Base-by-base conservation (phyloP, 148 eudicot genomes). In the Diospyros kaki region DNA sequence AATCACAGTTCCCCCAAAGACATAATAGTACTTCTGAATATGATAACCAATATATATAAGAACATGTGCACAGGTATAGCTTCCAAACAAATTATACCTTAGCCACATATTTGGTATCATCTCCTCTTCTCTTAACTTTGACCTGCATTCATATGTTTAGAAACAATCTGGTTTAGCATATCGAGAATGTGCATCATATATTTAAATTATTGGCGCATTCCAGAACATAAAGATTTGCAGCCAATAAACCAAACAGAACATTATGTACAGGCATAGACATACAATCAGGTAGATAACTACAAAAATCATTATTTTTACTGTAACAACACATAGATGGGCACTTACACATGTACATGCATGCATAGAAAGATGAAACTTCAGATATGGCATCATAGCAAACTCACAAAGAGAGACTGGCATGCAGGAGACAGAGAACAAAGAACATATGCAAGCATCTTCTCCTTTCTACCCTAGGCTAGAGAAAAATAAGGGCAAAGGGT, bases 81-180 rank as follows among this genome's bases (percentile, higher is more conserved):
- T 61, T 73, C 9, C 68, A 54, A 56, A 60, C 28, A 64, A 77
- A 50, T 52, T 70, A 74, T 89, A 94, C 98, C 98, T 92, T 92
- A n/a, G 96, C 98, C 81, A 92, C 94, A 82, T 92, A 94, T 79
- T 94, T 94, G 67, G 93, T 90, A 73, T 94, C 98, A 84, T 92
- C 97, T 74, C 98, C 98, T 78, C 97, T 90, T 87, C 85, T 92
- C 86, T 94, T 94, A 68, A 94, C 97, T 85, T 94, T 94, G 80
- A 94, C 98, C 98, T 94, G 86, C 79, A 78, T 69, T 78, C 18
- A 58, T n/a, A 78, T 64, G 17, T 51, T 17, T n/a, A 50, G 12
- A 42, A 64, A 53, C 17, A 39, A 64, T n/a, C 4, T 1, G 13
- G 5, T 28, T 52, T 41, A 9, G 54, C 15, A 74, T 15, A 9